Conservation (phyloP, 2,329 filamentous ascomycete species). For the Trichoderma atrobrunneum region DNA sequence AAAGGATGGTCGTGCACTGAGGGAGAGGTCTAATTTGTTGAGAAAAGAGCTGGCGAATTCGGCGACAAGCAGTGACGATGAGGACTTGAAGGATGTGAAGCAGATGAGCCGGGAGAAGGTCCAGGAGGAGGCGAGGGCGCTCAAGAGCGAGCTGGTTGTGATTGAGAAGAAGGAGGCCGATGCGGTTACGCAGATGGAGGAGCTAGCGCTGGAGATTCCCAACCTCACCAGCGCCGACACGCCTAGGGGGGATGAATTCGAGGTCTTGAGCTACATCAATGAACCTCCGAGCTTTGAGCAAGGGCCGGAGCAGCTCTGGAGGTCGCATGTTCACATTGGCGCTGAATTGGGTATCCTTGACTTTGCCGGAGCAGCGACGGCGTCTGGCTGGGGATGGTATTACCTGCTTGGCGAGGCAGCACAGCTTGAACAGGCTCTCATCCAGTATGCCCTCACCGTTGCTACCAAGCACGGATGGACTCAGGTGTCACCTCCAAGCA, state of each 20-base stretch:
- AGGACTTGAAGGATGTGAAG: conserved; percentile 37
- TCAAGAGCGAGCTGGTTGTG: conserved; percentile 61
- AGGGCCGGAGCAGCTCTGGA: conserved; percentile 46
- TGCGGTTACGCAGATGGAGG: conserved; percentile 64
- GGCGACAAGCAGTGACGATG: conserved; percentile 44
- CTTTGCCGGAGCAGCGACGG: conserved; percentile 75
- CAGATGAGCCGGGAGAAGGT: conserved; percentile 49
- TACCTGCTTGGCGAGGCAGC: conserved; percentile 90
- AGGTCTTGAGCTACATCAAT: conserved; percentile 76
- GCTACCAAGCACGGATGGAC: conserved; percentile 74
- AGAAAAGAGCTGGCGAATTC: conserved; percentile 54
- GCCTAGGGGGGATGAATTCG: conserved; percentile 65
- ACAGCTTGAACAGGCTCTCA: conserved; percentile 87
- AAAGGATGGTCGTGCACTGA: conserved; percentile 55
- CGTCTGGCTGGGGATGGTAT: conserved; percentile 97
- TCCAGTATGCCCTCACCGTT: conserved; percentile 78
- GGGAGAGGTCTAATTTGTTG: conserved; percentile 65
- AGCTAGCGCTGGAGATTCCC: conserved; percentile 73
- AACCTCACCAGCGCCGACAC: conserved; percentile 80
- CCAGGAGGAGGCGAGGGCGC: conserved; percentile 58
- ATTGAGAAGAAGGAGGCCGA: conserved; percentile 62
- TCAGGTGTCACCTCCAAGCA: conserved; percentile 76
- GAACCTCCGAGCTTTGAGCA: conserved; percentile 50
- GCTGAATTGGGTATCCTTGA: conserved; percentile 84
- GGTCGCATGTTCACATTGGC: conserved; percentile 84